Evolutionary conservation across 2,329 filamentous ascomycete genomes (phyloP).

Genomic region (Scorias spongiosa): DNA sequence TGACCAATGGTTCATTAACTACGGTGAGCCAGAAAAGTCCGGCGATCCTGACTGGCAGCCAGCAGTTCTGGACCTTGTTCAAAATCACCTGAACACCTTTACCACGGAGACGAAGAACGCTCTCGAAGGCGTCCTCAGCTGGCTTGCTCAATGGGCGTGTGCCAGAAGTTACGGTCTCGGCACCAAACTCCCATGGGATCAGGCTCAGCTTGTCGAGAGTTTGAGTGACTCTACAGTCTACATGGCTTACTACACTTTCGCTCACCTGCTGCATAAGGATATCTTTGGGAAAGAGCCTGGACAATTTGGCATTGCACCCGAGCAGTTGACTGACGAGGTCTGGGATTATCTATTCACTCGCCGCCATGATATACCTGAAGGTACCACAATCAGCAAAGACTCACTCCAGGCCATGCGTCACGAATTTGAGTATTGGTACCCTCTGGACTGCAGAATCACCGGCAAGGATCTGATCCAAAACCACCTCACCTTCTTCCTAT

Average conservation of each 20-base stretch:
- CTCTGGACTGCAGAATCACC: constrained; percentile 71
- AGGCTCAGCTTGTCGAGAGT: constrained; percentile 78
- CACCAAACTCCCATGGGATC: constrained; percentile 89
- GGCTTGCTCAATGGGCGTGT: constrained; percentile 94
- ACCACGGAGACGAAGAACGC: constrained; percentile 39
- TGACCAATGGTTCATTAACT: constrained; percentile 97
- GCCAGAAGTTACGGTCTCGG: constrained; percentile 83
- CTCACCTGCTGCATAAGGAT: constrained; percentile 53
- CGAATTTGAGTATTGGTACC: constrained; percentile 96
- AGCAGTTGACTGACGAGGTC: constrained; percentile 86
- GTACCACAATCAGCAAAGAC: constrained; percentile 57
- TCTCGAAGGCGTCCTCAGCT: constrained; percentile 74
- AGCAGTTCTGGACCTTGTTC: constrained; percentile 56
- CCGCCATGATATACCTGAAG: constrained; percentile 44
- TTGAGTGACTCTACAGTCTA: constrained; percentile 88
- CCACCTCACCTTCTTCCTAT: constrained; percentile 92
- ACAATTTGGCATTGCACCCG: constrained; percentile 51
- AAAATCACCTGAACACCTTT: constrained; percentile 64
- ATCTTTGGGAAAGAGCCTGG: constrained; percentile 67
- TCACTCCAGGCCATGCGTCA: constrained; percentile 67
- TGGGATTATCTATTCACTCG: constrained; percentile 93
- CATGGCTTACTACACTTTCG: constrained; percentile 54
- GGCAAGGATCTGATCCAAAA: constrained; percentile 91
- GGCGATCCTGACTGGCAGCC: constrained; percentile 66
- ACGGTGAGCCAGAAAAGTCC: constrained; percentile 51